Percentiles rank a stretch among this genome's conserved stretches.
phyloP scores from a whole-genome alignment of 805 yeast genomes.

The Monosporozyma aerobia region DNA sequence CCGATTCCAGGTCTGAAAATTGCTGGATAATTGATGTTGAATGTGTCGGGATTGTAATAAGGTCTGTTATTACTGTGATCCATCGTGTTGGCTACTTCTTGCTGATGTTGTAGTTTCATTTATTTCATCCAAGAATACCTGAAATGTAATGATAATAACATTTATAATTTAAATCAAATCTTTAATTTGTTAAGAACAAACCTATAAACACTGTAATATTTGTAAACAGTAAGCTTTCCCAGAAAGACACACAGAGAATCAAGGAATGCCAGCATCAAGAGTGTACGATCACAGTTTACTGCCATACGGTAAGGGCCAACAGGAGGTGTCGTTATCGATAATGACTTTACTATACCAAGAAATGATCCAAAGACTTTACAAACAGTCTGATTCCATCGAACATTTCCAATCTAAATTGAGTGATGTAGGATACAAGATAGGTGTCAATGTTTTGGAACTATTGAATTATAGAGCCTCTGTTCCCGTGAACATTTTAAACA shows the following conservation, averaged over 20 bases:
- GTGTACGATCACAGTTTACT: background rate
- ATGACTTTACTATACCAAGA: conserved; percentile 67
- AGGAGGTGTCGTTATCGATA: conserved; percentile 57
- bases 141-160: background rate
- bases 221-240: background rate
- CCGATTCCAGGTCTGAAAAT: conserved; percentile 55
- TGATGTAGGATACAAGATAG: conserved; percentile 69
- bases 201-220: background rate
- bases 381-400: conserved; percentile 50
- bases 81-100: background rate
- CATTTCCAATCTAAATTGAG: conserved; percentile 56
- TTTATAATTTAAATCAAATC: background rate
- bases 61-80: conserved; percentile 37
- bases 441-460: conserved; percentile 61
- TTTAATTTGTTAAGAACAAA: background rate
- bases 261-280: background rate
- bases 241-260: background rate
- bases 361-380: conserved; percentile 54
- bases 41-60: conserved; percentile 58
- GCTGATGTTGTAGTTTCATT: background rate
- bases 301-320: conserved; percentile 4
- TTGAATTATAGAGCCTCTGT: conserved; percentile 27
- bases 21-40: conserved; percentile 55
- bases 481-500: background rate
- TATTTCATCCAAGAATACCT: background rate